Evolutionary conservation across 306 rosid genomes (phyloP).

Genomic region (Dalbergia cochinchinensis): DNA sequence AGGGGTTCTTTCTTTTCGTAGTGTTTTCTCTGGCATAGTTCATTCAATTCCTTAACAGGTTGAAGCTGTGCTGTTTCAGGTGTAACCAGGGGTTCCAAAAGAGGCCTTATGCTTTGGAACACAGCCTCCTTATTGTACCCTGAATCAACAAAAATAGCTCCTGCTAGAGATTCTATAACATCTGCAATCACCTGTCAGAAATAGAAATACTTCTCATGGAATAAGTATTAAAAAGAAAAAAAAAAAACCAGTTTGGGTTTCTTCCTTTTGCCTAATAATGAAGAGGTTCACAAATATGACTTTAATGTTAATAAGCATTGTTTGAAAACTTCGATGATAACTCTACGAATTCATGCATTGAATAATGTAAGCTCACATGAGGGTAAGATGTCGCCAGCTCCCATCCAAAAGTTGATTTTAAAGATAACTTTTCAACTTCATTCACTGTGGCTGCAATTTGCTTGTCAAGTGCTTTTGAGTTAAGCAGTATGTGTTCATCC

Average conservation of each 20-base stretch:
- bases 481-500: constrained; percentile 65
- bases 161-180: constrained; percentile 77
- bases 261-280: constrained; percentile 1
- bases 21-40: constrained; percentile 54
- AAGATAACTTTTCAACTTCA: constrained; percentile 44
- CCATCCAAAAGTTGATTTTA: constrained; percentile 69
- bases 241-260: neutral
- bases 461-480: constrained; percentile 47
- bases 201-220: neutral
- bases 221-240: neutral
- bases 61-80: constrained; percentile 63
- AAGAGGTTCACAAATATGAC: neutral
- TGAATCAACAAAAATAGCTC: constrained; percentile 77
- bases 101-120: constrained; percentile 61
- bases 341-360: constrained; percentile 8
- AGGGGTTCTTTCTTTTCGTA: constrained; percentile 4
- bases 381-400: constrained; percentile 61
- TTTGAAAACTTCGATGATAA: neutral
- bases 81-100: constrained; percentile 71
- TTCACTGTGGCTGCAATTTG: constrained; percentile 47
- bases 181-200: constrained; percentile 69
- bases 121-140: constrained; percentile 59
- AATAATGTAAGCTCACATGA: constrained; percentile 50
- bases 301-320: constrained; percentile 15
- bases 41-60: constrained; percentile 60